phyloP scores from a whole-genome alignment of 495 filamentous ascomycete species.

The Opeltia flavorubescens region DNA sequence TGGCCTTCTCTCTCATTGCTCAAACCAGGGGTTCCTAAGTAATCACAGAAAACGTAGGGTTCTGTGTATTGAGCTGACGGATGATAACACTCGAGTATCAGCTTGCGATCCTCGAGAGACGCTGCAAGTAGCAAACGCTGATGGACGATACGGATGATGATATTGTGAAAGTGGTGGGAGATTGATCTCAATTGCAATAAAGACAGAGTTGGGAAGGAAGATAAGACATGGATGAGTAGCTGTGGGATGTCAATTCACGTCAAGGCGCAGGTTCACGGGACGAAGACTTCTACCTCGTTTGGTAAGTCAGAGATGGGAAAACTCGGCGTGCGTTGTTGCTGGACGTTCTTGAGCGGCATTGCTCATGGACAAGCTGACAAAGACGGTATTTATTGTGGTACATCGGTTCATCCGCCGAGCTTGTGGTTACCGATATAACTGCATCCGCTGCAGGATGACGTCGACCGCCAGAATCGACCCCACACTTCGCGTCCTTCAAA shows the following conservation, averaged over 20 bases:
- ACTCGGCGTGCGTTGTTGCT: not conserved
- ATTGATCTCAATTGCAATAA: slow-evolving; percentile 48
- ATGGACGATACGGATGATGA: slow-evolving; percentile 54
- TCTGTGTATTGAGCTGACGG: slow-evolving; percentile 54
- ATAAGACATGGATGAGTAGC: slow-evolving; percentile 55
- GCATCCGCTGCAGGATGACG: not conserved
- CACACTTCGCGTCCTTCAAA: not conserved
- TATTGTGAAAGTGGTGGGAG: slow-evolving; percentile 50
- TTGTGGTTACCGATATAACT: not conserved
- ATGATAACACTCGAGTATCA: slow-evolving; percentile 68
- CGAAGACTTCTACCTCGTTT: slow-evolving; percentile 12
- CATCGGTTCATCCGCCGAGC: not conserved
- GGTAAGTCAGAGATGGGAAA: slow-evolving; percentile 9
- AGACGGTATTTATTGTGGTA: no score
- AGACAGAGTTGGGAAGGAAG: slow-evolving; percentile 38
- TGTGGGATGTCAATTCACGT: slow-evolving; percentile 19
- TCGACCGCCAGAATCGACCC: not conserved
- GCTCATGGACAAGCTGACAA: not conserved
- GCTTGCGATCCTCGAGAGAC: slow-evolving; percentile 40
- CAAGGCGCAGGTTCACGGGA: not conserved
- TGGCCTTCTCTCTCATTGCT: slow-evolving; percentile 25
- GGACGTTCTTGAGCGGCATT: no score
- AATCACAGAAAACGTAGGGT: slow-evolving; percentile 54
- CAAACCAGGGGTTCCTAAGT: slow-evolving; percentile 43
- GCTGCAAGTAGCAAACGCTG: slow-evolving; percentile 45